Evolutionary conservation across 2,329 filamentous ascomycete genomes (phyloP), one percentile per base, ranked within the genome.

Genomic region (Bisporella sp.): DNA sequence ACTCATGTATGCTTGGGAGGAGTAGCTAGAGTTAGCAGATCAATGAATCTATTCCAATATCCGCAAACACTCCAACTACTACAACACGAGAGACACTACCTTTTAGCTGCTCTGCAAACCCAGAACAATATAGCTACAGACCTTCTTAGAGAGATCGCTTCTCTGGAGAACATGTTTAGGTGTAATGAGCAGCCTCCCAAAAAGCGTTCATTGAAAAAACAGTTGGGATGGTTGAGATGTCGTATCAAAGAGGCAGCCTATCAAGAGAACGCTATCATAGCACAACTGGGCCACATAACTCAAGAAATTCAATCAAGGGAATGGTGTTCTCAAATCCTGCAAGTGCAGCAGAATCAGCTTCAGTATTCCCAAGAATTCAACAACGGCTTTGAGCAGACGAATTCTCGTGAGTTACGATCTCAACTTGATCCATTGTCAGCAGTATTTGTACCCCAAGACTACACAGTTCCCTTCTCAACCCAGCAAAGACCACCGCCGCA

Each of bases 251-350:
- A 73, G 41, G 71, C 68, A 0, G 69, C 71, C 3, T 66, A 70
- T 47, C 73, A 79, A 57, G 72, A 81, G 57, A 69, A 65, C 48
- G 56, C 65, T 12, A 70, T 78, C 5, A 61, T 74, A 39, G 51
- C 65, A 12, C 66, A 76, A 3, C 64, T 81, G n/a, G 65, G 70
- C 9, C 75, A 80, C 51, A 56, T 81, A 11, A 67, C 71, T 33
- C 62, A 73, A 12, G 75, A 81, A 61, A 69, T 76, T 11, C 70
- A 72, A 55, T 71, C 69, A 39, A 68, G 69, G 3, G 69, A 73
- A 47, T 63, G 69, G 2, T 70, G 50, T 49, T 46, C 5, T n/a
- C 51, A 48, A 11, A 43, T 48, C n/a, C 46, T 42, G 21, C 9
- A 12, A 21, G 47, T 46, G 13, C 31, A 39, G 13, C 37, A 30